These are phyloP conservation scores for Rhizopogon vesiculosus DNA, from an alignment of 768 basidiomycete species.

Conservation along the genomic window DNA sequence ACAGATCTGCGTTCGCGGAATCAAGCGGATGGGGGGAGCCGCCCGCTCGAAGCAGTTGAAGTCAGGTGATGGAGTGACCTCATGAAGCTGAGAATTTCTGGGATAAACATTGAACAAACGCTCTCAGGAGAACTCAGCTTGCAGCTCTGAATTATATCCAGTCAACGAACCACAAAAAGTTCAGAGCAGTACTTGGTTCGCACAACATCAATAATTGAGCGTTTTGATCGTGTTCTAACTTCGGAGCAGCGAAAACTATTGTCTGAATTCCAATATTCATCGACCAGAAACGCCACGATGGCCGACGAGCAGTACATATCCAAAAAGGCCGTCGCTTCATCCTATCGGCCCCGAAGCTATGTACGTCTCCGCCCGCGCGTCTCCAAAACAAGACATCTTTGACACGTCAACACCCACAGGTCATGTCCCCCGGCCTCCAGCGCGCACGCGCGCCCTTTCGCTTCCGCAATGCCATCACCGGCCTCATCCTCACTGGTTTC, in stretches of 20 bases:
- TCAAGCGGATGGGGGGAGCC: not conserved
- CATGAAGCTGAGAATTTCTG: not conserved
- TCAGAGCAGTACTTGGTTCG: not conserved
- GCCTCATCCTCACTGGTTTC: slow-evolving; percentile 65
- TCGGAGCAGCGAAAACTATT: not conserved
- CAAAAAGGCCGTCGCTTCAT: slow-evolving; percentile 25
- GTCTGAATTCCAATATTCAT: not conserved
- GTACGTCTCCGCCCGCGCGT: slow-evolving; percentile 15
- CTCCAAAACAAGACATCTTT: not conserved
- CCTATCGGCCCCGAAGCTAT: slow-evolving; percentile 36
- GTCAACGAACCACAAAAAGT: no score
- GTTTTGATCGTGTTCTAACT: not conserved
- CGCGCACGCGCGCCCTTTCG: slow-evolving; percentile 87
- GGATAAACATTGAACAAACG: no score
- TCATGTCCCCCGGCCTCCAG: slow-evolving; percentile 82
- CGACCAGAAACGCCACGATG: slow-evolving; percentile 18
- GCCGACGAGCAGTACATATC: slow-evolving; percentile 30
- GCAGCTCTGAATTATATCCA: no score
- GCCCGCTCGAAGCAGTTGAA: not conserved
- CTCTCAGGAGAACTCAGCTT: no score
- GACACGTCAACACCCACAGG: slow-evolving; percentile 33
- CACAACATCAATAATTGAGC: not conserved
- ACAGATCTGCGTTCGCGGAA: not conserved
- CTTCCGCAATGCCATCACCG: slow-evolving; percentile 74
- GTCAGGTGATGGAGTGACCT: slow-evolving; percentile 1